Conservation (phyloP, 495 filamentous ascomycete species). For the Penicillium chermesinum region DNA sequence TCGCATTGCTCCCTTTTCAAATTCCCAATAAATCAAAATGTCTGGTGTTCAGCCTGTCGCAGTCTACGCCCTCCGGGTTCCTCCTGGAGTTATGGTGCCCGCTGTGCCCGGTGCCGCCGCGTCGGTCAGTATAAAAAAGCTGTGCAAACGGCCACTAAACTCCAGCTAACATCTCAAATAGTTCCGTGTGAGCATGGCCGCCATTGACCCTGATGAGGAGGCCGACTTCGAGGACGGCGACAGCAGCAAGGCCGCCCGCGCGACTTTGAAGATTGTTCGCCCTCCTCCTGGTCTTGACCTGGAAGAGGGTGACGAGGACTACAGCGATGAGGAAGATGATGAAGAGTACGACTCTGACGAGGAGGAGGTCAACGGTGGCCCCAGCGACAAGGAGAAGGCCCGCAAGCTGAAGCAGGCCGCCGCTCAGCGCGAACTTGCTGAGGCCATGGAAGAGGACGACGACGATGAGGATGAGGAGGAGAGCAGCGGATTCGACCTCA, state of each 20-base stretch:
- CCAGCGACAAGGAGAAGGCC: constrained; percentile 81
- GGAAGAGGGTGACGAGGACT: constrained; percentile 55
- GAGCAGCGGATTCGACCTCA: constrained; percentile 52
- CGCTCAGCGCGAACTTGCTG: constrained; percentile 59
- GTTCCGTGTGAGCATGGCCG: constrained; percentile 98
- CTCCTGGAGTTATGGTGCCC: constrained; percentile 68
- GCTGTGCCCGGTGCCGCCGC: constrained; percentile 70
- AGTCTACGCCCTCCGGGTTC: constrained; percentile 85
- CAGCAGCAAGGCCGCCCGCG: constrained; percentile 57
- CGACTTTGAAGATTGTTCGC: constrained; percentile 87
- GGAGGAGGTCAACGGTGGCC: constrained; percentile 74
- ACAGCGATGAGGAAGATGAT: constrained; percentile 55
- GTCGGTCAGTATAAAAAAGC: constrained; percentile 57
- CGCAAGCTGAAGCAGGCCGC: constrained; percentile 74
- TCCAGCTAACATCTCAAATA: constrained; percentile 28
- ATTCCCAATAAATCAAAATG: constrained; percentile 31
- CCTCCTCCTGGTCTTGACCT: constrained; percentile 49
- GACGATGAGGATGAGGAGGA: constrained; percentile 56
- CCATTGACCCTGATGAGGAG: constrained; percentile 80
- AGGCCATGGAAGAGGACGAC: constrained; percentile 56
- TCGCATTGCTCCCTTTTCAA: not conserved
- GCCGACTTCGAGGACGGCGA: constrained; percentile 62
- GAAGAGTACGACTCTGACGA: constrained; percentile 57
- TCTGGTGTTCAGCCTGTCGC: constrained; percentile 66
- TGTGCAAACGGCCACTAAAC: constrained; percentile 11